Base-by-base conservation (phyloP, 257 asterid genomes). In the Fraxinus americana region DNA sequence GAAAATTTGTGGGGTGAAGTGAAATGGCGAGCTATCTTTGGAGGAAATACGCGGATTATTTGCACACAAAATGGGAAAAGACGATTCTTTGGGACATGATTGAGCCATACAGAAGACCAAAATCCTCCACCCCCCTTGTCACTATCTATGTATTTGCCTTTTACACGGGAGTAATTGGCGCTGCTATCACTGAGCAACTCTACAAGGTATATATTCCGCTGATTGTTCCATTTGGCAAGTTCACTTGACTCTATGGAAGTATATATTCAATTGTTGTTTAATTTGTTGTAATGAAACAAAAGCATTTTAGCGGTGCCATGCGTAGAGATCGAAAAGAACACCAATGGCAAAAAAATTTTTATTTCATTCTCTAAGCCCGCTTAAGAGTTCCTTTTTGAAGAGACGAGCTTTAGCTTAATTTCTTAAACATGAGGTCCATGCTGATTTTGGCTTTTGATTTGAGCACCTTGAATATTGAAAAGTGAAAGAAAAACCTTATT, bases 81-180 rank as follows among this genome's bases (percentile, higher is more conserved):
- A 91, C 91, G 11, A 82, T 92, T 77, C 89, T 94, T 0, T 94
- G 99, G 99, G 96, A 94, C 85, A 92, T 92, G 98, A 86, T 91
- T 63, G 98, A 92, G 73, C 97, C 93, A 4, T 94, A 90, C 85
- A 90, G 89, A 77, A 89, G 97, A 11, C 99, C 99, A 39, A 91
- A 85, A 75, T 85, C 98, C 1, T 94, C 92, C 84, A 90, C 92
- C 34, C 97, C 99, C 7, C 83, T 94, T 13, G 94, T 94, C 75
- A 83, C 91, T 23, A 82, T 90, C 39, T 94, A 94, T 70, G 76
- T 92, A 27, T 89, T 82, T 79, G 98, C 96, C 67, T 94, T 92
- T 81, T 94, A 94, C 78, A 94, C 99, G 0, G 98, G 99, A 30
- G 92, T 94, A 72, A 65, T 94, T 74, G 97, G 96, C 39, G 91